Conservation (phyloP, 768 basidiomycete species). For the Lanmaoa rubissima region DNA sequence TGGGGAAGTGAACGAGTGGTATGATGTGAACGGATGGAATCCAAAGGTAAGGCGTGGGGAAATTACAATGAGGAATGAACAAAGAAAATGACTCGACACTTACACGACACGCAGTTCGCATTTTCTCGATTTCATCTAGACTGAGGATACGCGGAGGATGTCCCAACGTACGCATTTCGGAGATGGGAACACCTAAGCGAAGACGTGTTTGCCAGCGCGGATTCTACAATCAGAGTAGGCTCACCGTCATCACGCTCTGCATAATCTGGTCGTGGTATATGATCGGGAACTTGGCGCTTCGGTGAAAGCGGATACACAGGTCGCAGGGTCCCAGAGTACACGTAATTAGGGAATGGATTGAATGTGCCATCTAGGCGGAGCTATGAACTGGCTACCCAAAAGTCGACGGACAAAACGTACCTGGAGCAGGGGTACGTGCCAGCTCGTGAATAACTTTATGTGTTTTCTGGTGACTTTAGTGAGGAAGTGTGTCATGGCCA, state of each 20-base stretch:
- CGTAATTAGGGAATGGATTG: slow-evolving; percentile 74
- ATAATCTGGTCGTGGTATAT: slow-evolving; percentile 90
- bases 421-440: slow-evolving; percentile 34
- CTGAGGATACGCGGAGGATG: slow-evolving; percentile 65
- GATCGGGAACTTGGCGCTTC: slow-evolving; percentile 71
- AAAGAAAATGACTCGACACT: slow-evolving; percentile 32
- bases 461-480: slow-evolving; percentile 54
- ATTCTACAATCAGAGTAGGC: slow-evolving; percentile 15
- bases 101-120: slow-evolving; percentile 85
- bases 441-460: slow-evolving; percentile 79
- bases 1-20: slow-evolving; percentile 30
- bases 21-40: not conserved
- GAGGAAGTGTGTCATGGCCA: not conserved
- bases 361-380: slow-evolving; percentile 61
- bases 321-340: slow-evolving; percentile 76
- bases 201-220: not conserved
- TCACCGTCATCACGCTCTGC: slow-evolving; percentile 58
- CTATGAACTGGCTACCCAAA: not conserved
- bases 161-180: slow-evolving; percentile 57
- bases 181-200: slow-evolving; percentile 52
- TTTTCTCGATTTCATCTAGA: slow-evolving; percentile 79
- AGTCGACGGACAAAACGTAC: slow-evolving; percentile 2
- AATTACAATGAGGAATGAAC: not conserved
- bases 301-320: slow-evolving; percentile 88
- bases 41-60: not conserved